A percentile compares a stretch with the other conserved stretches of the same genome.
These are phyloP conservation scores for Euphrasia confusa DNA, from an alignment of 257 asterid species.

Conservation along the genomic window DNA sequence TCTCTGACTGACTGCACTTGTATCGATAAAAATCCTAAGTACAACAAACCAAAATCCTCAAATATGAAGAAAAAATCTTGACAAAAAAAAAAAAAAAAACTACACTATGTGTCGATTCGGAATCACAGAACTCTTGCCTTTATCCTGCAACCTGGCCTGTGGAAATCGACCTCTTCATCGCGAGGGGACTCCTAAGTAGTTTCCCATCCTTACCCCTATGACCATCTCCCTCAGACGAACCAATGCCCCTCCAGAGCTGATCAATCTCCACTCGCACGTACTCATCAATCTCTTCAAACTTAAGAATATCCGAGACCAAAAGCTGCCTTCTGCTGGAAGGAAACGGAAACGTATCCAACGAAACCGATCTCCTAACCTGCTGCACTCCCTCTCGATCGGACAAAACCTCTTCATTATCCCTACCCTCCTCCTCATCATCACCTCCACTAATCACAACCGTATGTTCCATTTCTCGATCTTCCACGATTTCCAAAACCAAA, in stretches of 20 bases:
- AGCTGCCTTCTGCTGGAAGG: constrained; percentile 23
- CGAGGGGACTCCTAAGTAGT: constrained; percentile 28
- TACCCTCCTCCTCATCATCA: not conserved
- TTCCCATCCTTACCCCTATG: constrained; percentile 21
- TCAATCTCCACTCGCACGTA: constrained; percentile 21
- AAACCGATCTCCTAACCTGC: constrained; percentile 38
- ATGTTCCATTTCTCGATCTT: constrained; percentile 36
- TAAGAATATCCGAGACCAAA: constrained; percentile 35
- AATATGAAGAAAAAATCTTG: too few relatives aligned
- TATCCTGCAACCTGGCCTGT: constrained; percentile 33
- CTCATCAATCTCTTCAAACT: constrained; percentile 33
- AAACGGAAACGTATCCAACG: constrained; percentile 18
- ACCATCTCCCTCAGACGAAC: constrained; percentile 33
- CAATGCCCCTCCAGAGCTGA: constrained; percentile 33
- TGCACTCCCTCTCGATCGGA: constrained; percentile 25
- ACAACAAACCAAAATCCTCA: not conserved
- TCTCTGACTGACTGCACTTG: constrained; percentile 20
- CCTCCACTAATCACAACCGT: constrained; percentile 27
- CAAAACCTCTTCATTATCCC: not conserved
- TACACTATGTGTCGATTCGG: constrained; percentile 29
- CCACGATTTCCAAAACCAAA: constrained; percentile 43
- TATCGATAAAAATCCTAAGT: constrained; percentile 2
- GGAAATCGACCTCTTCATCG: constrained; percentile 47
- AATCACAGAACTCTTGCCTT: constrained; percentile 35
- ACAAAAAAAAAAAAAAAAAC: not conserved